Evolutionary conservation across 148 eudicot species (phyloP).

Genomic region (Pouteria glomerata): DNA sequence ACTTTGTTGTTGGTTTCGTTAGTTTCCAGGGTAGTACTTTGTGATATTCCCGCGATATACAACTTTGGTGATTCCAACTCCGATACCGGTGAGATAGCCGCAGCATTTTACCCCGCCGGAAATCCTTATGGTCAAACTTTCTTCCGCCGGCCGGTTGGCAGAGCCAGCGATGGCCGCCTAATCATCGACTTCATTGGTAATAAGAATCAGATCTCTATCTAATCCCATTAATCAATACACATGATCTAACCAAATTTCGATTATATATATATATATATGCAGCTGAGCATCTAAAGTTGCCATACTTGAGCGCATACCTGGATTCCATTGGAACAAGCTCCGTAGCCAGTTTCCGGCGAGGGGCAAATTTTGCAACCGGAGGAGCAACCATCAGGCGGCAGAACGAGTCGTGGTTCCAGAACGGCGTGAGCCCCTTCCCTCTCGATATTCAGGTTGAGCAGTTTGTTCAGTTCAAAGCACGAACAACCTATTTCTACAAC

Average conservation of each 20-base stretch:
- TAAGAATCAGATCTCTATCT: neutral
- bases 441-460: constrained; percentile 81
- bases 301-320: constrained; percentile 39
- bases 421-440: constrained; percentile 69
- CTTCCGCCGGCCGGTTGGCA: constrained; percentile 30
- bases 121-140: constrained; percentile 18
- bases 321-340: constrained; percentile 35
- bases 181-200: constrained; percentile 43
- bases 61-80: constrained; percentile 35
- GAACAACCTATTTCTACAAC: constrained; percentile 46
- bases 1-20: constrained; percentile 8
- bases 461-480: constrained; percentile 51
- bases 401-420: constrained; percentile 54
- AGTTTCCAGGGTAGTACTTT: neutral
- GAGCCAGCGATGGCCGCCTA: constrained; percentile 39
- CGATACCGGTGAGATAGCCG: constrained; percentile 27
- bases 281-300: constrained; percentile 36
- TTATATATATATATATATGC: constrained; percentile 4
- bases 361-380: constrained; percentile 52
- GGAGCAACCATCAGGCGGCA: constrained; percentile 47
- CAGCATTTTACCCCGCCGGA: constrained; percentile 16
- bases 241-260: too few relatives aligned
- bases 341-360: constrained; percentile 33
- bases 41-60: constrained; percentile 20
- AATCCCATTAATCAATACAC: too few relatives aligned